A percentile compares a stretch with the other conserved stretches of the same genome.
phyloP scores from a whole-genome alignment of 495 filamentous ascomycete species.

The Talaromyces proteolyticus region DNA sequence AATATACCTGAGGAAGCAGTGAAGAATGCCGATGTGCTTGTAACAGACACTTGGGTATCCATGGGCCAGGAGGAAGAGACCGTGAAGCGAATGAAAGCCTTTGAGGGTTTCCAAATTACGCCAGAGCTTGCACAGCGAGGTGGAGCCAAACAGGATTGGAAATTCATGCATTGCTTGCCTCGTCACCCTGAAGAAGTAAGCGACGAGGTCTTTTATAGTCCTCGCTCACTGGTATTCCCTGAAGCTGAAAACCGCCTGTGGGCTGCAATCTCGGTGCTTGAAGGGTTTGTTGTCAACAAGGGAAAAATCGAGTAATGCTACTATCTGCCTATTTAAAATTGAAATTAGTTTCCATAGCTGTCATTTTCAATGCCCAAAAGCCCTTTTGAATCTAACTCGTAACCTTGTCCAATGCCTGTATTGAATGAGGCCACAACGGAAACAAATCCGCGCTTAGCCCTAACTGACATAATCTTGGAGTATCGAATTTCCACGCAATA shows the following conservation, averaged over 20 bases:
- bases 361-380: no score
- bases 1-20: slow-evolving; percentile 82
- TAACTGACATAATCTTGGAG: no score
- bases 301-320: slow-evolving; percentile 62
- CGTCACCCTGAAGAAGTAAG: slow-evolving; percentile 88
- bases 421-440: no score
- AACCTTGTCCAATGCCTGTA: no score
- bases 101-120: slow-evolving; percentile 87
- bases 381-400: no score
- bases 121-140: slow-evolving; percentile 73
- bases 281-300: slow-evolving; percentile 87
- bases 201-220: slow-evolving; percentile 88
- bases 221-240: slow-evolving; percentile 75
- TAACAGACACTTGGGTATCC: slow-evolving; percentile 95
- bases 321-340: not conserved
- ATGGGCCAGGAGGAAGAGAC: slow-evolving; percentile 94
- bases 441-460: no score
- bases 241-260: slow-evolving; percentile 94
- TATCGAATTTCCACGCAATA: no score
- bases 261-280: slow-evolving; percentile 78
- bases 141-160: slow-evolving; percentile 84
- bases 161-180: slow-evolving; percentile 99
- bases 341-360: not conserved
- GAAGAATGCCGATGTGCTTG: slow-evolving; percentile 79
- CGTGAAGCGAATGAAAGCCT: slow-evolving; percentile 67